Base-by-base conservation (phyloP, 805 yeast species). In the Myxozyma mucilagina region DNA sequence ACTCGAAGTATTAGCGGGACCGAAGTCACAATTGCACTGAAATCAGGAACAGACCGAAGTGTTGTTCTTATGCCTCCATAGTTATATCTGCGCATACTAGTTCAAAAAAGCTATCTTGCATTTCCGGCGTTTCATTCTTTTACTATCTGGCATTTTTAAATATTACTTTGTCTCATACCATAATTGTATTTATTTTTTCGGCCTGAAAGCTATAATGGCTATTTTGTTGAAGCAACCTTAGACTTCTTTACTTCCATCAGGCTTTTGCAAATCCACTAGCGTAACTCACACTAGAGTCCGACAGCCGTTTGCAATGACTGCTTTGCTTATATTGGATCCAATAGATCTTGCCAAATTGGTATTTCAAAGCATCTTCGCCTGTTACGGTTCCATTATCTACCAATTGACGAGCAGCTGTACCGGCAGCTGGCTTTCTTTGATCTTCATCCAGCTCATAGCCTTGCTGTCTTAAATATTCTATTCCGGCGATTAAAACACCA, bases 401-500 rank as follows among this genome's bases (percentile, higher is more conserved):
- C 16, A 56, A 44, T 36, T 51, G 64, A n/a, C 51, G 54, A 11
- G 59, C 56, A 11, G 52, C 51, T 4, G 65, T 50, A 1, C 65
- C 65, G 16, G 57, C 29, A 13, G 53, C 57, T 9, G 65, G 65
- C 44, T 59, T 66, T 24, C 60, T 35, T 45, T 7, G 52, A 32
- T 18, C 69, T 31, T 24, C 53, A 16, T 32, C 48, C 45, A 52
- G 47, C 43, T 51, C 53, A 65, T 60, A 52, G 66, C 65, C 43
- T 14, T 36, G 43, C 9, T 31, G 41, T 14, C 61, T 51, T 10
- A 60, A 44, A 45, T 45, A 35, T 55, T 86, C 87, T 61, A 86
- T 71, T 1, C 86, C 72, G 20, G 78, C 75, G 54, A 93, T 71
- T 18, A 93, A 71, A 8, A 90, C 77, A 1, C 83, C 82, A 39